Evolutionary conservation across 1,284 basidiomycete genomes (phyloP).

Genomic region (Ceratorhiza oryzae-sativae): DNA sequence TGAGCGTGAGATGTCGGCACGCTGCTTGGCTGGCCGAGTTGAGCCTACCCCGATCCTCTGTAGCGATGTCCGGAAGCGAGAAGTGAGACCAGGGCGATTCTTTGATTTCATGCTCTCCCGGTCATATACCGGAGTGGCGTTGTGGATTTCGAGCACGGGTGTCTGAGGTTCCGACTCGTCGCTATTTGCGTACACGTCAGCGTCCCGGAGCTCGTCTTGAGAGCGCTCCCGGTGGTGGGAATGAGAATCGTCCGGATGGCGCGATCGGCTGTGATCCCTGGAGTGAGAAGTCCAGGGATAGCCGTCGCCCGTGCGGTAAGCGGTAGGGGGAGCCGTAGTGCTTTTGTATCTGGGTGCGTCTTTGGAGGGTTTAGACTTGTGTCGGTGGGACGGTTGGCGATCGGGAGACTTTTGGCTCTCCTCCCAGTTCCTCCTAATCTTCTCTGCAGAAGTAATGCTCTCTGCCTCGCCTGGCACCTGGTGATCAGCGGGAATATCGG

Average conservation of each 20-base stretch:
- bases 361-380: background rate
- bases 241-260: background rate
- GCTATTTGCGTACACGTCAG: slow-evolving; percentile 17
- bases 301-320: slow-evolving; percentile 10
- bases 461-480: slow-evolving; percentile 9
- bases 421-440: slow-evolving; percentile 27
- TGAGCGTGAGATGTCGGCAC: slow-evolving; percentile 32
- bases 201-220: background rate
- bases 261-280: background rate
- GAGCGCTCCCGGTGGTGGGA: slow-evolving; percentile 17
- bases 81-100: slow-evolving; percentile 9
- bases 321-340: slow-evolving; percentile 14
- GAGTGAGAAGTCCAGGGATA: slow-evolving; percentile 15
- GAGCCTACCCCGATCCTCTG: slow-evolving; percentile 25
- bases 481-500: background rate
- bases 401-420: slow-evolving; percentile 26
- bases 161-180: slow-evolving; percentile 29
- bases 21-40: slow-evolving; percentile 20
- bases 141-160: slow-evolving; percentile 25
- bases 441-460: slow-evolving; percentile 31
- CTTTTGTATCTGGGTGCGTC: background rate
- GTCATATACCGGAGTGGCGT: slow-evolving; percentile 32
- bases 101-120: slow-evolving; percentile 1
- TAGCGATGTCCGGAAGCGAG: slow-evolving; percentile 25
- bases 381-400: background rate